Evolutionary conservation across 192 early-diverging fungal genomes (phyloP).

Genomic region (Gigaspora rosea): DNA sequence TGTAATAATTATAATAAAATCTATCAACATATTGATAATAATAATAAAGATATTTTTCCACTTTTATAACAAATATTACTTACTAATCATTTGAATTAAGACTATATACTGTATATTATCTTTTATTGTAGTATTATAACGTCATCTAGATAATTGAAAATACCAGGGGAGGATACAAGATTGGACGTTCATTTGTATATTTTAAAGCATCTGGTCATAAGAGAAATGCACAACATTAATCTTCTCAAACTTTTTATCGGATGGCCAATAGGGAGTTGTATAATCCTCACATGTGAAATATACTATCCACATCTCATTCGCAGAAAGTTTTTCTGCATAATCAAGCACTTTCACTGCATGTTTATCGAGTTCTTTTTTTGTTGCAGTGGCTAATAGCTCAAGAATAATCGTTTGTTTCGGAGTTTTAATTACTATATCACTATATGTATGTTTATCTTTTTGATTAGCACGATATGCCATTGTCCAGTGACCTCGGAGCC

Average conservation of each 20-base stretch:
- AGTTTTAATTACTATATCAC: constrained; percentile 31
- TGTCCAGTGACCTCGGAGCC: constrained; percentile 32
- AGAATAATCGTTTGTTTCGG: constrained; percentile 19
- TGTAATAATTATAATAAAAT: too few relatives aligned
- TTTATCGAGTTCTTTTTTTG: neutral
- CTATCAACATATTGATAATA: too few relatives aligned
- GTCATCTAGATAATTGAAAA: constrained; percentile 4
- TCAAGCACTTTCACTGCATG: constrained; percentile 27
- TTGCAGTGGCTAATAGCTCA: constrained; percentile 36
- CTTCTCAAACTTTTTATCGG: neutral
- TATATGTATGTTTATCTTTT: constrained; percentile 14
- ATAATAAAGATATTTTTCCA: too few relatives aligned
- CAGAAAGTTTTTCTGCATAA: constrained; percentile 26
- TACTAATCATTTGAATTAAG: too few relatives aligned
- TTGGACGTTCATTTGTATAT: constrained; percentile 32
- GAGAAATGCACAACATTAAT: constrained; percentile 34
- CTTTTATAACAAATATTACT: too few relatives aligned
- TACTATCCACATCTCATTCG: constrained; percentile 32
- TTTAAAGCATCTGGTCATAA: constrained; percentile 24
- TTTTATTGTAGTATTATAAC: neutral
- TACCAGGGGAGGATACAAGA: constrained; percentile 25
- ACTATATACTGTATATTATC: too few relatives aligned
- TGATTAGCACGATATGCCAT: constrained; percentile 31
- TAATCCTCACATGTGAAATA: constrained; percentile 36
- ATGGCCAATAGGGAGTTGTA: constrained; percentile 31